Percentiles rank a stretch among this genome's conserved stretches.
phyloP scores from a whole-genome alignment of 352 stramenopile genomes.

The Phytophthora pisi region DNA sequence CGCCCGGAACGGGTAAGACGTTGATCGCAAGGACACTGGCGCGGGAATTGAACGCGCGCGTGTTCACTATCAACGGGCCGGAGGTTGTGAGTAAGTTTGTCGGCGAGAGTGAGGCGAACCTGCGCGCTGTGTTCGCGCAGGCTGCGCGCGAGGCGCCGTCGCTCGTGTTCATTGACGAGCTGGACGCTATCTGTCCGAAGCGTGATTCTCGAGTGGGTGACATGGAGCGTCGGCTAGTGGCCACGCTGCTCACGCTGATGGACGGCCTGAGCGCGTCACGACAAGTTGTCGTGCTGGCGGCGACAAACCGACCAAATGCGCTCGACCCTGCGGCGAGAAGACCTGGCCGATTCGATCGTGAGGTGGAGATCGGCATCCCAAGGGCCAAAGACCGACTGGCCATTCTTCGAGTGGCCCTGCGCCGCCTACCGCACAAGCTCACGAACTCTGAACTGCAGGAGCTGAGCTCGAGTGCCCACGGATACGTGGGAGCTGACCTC shows the following conservation, averaged over 20 bases:
- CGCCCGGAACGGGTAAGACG: constrained; percentile 96
- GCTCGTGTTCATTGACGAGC: constrained; percentile 90
- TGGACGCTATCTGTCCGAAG: constrained; percentile 91
- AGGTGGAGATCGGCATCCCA: constrained; percentile 97
- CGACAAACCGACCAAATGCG: constrained; percentile 89
- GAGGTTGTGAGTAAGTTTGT: constrained; percentile 96
- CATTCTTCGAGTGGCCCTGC: constrained; percentile 93
- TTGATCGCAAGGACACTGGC: constrained; percentile 94
- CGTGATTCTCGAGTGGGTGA: constrained; percentile 80
- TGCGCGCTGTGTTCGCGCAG: constrained; percentile 71
- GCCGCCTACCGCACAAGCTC: constrained; percentile 85
- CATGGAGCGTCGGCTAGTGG: constrained; percentile 86
- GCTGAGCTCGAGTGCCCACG: constrained; percentile 94
- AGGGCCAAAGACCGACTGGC: constrained; percentile 92
- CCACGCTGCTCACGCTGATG: constrained; percentile 91
- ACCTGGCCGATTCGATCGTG: constrained; percentile 96
- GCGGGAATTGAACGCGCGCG: constrained; percentile 90
- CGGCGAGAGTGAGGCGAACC: constrained; percentile 90
- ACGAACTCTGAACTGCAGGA: constrained; percentile 88
- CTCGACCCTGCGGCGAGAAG: constrained; percentile 93
- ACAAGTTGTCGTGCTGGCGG: constrained; percentile 76
- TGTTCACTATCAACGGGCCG: constrained; percentile 97
- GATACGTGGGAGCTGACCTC: constrained; percentile 93
- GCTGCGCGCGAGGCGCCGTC: constrained; percentile 56
- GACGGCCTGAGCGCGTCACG: constrained; percentile 75